Evolutionary conservation across 2,329 filamentous ascomycete genomes (phyloP), one percentile per base, ranked within the genome.

Genomic region (Boeremia lycopersici): DNA sequence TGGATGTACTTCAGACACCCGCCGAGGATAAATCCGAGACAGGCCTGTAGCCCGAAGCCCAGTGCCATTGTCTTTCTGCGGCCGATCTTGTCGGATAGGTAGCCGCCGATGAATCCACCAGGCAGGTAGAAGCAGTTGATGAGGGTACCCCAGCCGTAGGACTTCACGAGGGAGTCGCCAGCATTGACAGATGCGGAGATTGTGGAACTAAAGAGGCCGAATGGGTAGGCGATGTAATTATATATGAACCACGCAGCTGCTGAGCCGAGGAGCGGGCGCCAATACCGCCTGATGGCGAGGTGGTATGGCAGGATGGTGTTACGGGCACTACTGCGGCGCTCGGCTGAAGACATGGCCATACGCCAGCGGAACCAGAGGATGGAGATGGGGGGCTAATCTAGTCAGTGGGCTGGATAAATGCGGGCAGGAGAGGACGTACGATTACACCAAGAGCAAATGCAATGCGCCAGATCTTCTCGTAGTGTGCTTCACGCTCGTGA

Each of bases 201-300:
- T 19, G 81, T 82, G 0, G 80, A 80, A 50, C 78, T 79, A 67
- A 84, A 84, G 26, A 85, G 76, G 8, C 81, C 81, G 56, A 84
- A 84, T 0, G 82, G 82, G 47, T 82, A 81, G 0, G 79, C 79
- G 35, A 84, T 79, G 65, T 79, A 85, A 63, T 86, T 81, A 64
- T 85, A 81, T 36, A 75, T 66, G 64, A 84, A 84, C 81, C 82
- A 84, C 9, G 78, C 76, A 1, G 76, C 56, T 2, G 80, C 76
- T 6, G 77, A 76, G 12, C 82, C 82, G 3, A 83, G 63, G 38
- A 84, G 68, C 0, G 79, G 78, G 3, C 78, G 74, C 73, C 78
- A 83, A 58, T 84, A 82, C 29, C 77, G 73, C 58, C 76, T 79
- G 17, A 82, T 43, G 0, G 77, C 78, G 7, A 84, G 72, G 62